These are phyloP conservation scores for Podospora sp. DNA, from an alignment of 495 filamentous ascomycete genomes.

Conservation along the genomic window DNA sequence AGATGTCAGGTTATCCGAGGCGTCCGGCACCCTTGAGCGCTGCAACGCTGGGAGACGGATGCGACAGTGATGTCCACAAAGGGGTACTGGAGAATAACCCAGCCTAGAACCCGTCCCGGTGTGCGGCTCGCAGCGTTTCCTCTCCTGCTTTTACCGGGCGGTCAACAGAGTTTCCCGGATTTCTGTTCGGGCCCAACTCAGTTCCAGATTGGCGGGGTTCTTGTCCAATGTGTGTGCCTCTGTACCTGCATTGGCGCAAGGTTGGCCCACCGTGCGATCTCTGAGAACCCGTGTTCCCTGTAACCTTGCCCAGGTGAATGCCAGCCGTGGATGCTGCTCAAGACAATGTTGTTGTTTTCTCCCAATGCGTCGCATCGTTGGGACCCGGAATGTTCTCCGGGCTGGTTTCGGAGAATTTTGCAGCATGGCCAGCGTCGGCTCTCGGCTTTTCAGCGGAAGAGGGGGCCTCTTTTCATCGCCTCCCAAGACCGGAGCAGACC, in stretches of 20 bases:
- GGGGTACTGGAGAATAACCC: not conserved
- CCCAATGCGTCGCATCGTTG: not conserved
- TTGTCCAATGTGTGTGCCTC: not conserved
- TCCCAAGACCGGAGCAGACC: not conserved
- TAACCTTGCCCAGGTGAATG: not conserved
- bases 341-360: not conserved
- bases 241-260: not conserved
- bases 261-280: not conserved
- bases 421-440: not conserved
- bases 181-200: not conserved
- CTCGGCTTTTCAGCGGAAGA: not conserved
- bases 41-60: not conserved
- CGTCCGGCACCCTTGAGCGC: not conserved
- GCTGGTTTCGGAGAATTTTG: conserved; percentile 6
- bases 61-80: not conserved
- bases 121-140: not conserved
- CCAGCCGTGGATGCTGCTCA: not conserved
- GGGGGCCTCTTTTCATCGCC: not conserved
- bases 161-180: not conserved
- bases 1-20: not conserved
- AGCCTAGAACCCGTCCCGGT: not conserved
- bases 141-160: not conserved
- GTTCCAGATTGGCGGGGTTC: not conserved
- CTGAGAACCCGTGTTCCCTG: not conserved
- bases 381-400: not conserved